A percentile compares a stretch with the other conserved stretches of the same genome.
phyloP scores from a whole-genome alignment of 139 green algal species.

The Chlorella sp. region DNA sequence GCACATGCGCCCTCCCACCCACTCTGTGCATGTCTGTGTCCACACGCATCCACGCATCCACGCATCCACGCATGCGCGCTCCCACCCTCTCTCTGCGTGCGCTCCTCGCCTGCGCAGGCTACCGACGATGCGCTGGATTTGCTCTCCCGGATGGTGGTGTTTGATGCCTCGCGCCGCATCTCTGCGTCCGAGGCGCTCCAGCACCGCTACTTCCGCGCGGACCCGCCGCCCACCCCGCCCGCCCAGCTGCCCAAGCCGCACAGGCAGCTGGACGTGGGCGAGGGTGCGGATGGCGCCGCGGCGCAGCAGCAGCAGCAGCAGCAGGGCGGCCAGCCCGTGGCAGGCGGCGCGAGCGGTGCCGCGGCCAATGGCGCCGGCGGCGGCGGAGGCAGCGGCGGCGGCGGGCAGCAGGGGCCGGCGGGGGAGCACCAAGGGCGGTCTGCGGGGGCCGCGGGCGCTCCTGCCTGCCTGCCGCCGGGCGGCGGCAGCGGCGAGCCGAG shows the following conservation, averaged over 20 bases:
- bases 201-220: slow-evolving; percentile 75
- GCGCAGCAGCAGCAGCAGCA: slow-evolving; percentile 11
- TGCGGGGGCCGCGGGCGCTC: neutral
- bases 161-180: slow-evolving; percentile 54
- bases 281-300: neutral
- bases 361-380: neutral
- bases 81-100: no score
- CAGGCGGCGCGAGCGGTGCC: neutral
- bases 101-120: slow-evolving; percentile 28
- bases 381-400: neutral
- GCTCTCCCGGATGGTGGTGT: slow-evolving; percentile 47
- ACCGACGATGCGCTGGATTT: slow-evolving; percentile 68
- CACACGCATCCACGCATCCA: no score
- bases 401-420: neutral
- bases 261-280: neutral
- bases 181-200: slow-evolving; percentile 65
- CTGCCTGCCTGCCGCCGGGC: no score
- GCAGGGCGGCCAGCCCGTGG: neutral
- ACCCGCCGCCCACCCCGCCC: slow-evolving; percentile 55
- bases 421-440: neutral
- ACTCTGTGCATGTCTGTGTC: no score
- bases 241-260: slow-evolving; percentile 53
- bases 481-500: neutral
- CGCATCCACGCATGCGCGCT: no score
- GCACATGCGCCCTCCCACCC: no score